These are phyloP conservation scores for Xanthoceras sorbifolium DNA, from an alignment of 345 rosid genomes.

Conservation along the genomic window DNA sequence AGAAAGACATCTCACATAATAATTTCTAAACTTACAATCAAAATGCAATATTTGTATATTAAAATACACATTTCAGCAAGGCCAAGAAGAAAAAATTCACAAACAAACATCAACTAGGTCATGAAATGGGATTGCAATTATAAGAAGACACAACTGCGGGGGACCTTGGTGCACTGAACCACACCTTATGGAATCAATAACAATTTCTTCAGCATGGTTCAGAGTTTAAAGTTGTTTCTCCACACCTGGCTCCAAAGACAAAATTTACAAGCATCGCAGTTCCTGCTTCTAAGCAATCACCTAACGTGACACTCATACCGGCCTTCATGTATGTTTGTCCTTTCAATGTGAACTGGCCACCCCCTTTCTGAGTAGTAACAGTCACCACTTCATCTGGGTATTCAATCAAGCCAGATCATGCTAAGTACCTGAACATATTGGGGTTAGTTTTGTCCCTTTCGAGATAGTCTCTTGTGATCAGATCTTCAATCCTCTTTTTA, in stretches of 20 bases:
- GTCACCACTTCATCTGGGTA: conserved; percentile 15
- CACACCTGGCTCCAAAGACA: conserved; percentile 37
- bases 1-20: conserved; percentile 12
- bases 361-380: conserved; percentile 16
- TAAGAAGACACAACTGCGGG: conserved; percentile 7
- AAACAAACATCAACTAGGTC: conserved; percentile 15
- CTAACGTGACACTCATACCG: conserved; percentile 15
- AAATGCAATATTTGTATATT: background rate
- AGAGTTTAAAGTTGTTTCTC: conserved; percentile 17
- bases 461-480: conserved; percentile 66
- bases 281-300: conserved; percentile 26
- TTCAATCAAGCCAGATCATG: conserved; percentile 32
- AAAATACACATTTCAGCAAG: conserved; percentile 3
- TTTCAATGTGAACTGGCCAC: conserved; percentile 4
- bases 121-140: conserved; percentile 9
- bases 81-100: background rate
- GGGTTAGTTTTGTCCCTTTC: conserved; percentile 67
- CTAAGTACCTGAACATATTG: conserved; percentile 56
- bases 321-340: conserved; percentile 29
- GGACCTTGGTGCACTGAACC: conserved; percentile 21
- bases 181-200: conserved; percentile 21
- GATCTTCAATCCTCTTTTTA: conserved; percentile 75
- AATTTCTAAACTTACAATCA: conserved; percentile 14
- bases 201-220: conserved; percentile 27
- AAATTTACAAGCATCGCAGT: conserved; percentile 35